A percentile compares a stretch with the other conserved stretches of the same genome.
phyloP scores from a whole-genome alignment of 805 yeast genomes.

The Ogataea minuta region DNA sequence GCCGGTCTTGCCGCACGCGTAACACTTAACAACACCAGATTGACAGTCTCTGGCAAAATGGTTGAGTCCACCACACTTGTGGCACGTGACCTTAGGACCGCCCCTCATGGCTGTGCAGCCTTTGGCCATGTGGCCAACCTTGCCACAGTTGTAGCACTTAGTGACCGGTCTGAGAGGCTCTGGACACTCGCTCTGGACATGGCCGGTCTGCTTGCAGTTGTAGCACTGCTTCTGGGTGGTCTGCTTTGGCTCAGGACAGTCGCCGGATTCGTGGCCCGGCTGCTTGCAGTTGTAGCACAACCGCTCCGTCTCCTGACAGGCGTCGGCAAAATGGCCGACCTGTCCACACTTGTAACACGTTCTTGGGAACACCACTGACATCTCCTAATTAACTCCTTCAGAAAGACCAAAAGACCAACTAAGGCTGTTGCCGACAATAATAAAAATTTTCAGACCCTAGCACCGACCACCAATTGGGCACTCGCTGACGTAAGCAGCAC shows the following conservation, averaged over 20 bases:
- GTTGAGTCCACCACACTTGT: slow-evolving; percentile 91
- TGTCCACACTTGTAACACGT: slow-evolving; percentile 92
- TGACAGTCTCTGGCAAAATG: slow-evolving; percentile 91
- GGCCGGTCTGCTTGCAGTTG: slow-evolving; percentile 91
- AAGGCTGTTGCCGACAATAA: slow-evolving; percentile 9
- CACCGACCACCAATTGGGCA: slow-evolving; percentile 3
- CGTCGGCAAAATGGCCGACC: slow-evolving; percentile 87
- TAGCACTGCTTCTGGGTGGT: slow-evolving; percentile 84
- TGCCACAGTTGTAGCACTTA: slow-evolving; percentile 79
- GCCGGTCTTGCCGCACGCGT: slow-evolving; percentile 88
- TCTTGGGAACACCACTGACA: slow-evolving; percentile 45
- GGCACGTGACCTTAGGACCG: slow-evolving; percentile 56
- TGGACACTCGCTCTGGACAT: slow-evolving; percentile 82
- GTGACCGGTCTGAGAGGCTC: slow-evolving; percentile 52
- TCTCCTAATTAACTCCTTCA: slow-evolving; percentile 15
- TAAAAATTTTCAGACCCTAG: slow-evolving; percentile 11
- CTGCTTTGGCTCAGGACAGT: slow-evolving; percentile 87
- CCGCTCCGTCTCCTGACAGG: slow-evolving; percentile 80
- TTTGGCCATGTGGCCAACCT: slow-evolving; percentile 79
- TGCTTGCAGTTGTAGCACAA: slow-evolving; percentile 90
- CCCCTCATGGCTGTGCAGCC: slow-evolving; percentile 45
- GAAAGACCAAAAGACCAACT: slow-evolving; percentile 6
- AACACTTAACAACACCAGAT: slow-evolving; percentile 67
- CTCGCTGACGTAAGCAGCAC: slow-evolving; percentile 1
- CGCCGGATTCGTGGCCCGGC: slow-evolving; percentile 86